Evolutionary conservation across 2,329 filamentous ascomycete species (phyloP).

Genomic region (Apiospora marii): DNA sequence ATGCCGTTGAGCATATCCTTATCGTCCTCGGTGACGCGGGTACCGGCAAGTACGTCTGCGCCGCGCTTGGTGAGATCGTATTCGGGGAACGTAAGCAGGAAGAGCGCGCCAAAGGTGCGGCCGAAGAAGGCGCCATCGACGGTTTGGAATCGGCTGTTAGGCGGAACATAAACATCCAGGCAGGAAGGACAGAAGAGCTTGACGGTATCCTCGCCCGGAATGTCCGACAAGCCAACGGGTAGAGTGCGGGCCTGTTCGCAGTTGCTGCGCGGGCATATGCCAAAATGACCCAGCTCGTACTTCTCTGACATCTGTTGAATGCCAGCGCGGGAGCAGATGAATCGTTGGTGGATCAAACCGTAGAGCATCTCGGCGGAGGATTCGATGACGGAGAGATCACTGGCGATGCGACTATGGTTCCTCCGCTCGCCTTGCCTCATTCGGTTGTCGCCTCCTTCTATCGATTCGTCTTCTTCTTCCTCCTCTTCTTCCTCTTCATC

Average conservation of each 20-base stretch:
- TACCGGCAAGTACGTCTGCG: conserved; percentile 60
- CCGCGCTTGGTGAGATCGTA: conserved; percentile 84
- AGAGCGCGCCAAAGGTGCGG: conserved; percentile 94
- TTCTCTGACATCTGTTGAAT: conserved; percentile 99
- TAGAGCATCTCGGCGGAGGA: conserved; percentile 98
- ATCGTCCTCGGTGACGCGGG: conserved; percentile 52
- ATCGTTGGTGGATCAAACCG: conserved; percentile 96
- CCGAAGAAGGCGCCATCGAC: conserved; percentile 99
- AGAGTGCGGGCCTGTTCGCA: conserved; percentile 91
- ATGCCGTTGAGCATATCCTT: conserved; percentile 81
- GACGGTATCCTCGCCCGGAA: conserved; percentile 94
- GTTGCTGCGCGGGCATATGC: conserved; percentile 91
- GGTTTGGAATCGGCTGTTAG: conserved; percentile 95
- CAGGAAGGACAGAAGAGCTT: conserved; percentile 98
- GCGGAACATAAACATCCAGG: conserved; percentile 95
- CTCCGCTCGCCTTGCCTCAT: conserved; percentile 69
- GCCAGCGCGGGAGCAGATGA: conserved; percentile 94
- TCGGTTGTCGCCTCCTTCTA: conserved; percentile 65
- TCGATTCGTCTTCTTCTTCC: conserved; percentile 74
- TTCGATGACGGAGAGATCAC: conserved; percentile 94
- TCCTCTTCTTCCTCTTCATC: conserved; percentile 80
- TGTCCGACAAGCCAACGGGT: conserved; percentile 92
- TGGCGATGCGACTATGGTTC: conserved; percentile 84
- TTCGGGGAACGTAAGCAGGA: conserved; percentile 98
- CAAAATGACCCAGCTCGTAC: conserved; percentile 96